A percentile compares a stretch with the other conserved stretches of the same genome.
phyloP scores from a whole-genome alignment of 768 basidiomycete genomes.

The Suillus sp. region DNA sequence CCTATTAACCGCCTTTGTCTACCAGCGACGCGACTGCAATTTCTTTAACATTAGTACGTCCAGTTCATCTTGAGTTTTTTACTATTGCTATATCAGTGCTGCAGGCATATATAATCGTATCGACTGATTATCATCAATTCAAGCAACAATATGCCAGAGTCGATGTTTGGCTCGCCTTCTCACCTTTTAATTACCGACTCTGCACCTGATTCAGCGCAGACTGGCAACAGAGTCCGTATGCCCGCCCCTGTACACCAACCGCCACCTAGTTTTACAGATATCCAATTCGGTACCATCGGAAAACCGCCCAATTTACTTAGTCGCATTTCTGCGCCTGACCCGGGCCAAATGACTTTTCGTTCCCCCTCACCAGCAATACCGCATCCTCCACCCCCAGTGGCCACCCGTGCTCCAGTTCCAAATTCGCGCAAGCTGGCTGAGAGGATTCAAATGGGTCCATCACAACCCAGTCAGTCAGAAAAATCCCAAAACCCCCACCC shows the following conservation, averaged over 20 bases:
- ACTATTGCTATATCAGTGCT: neutral
- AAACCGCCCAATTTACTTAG: constrained; percentile 53
- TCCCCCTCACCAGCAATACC: constrained; percentile 29
- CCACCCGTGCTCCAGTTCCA: neutral
- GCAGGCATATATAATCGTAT: constrained; percentile 1
- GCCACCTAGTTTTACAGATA: constrained; percentile 36
- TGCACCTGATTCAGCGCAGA: neutral
- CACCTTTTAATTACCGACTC: constrained; percentile 19
- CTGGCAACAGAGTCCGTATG: constrained; percentile 4
- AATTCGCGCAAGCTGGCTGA: neutral
- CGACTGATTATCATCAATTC: neutral
- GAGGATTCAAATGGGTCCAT: neutral
- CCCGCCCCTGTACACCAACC: constrained; percentile 18
- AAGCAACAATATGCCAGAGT: constrained; percentile 24
- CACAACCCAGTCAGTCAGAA: neutral
- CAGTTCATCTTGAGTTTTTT: neutral
- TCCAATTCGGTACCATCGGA: constrained; percentile 57
- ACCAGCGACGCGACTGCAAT: neutral
- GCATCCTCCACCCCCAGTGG: constrained; percentile 13
- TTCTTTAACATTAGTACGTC: neutral
- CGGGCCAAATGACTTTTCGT: constrained; percentile 28
- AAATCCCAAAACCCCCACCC: neutral
- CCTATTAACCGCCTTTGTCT: neutral
- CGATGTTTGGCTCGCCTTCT: constrained; percentile 32
- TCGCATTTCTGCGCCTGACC: constrained; percentile 45